Evolutionary conservation across 176 grass and related monocot species (phyloP).

Genomic region (Aegilops umbellulata): DNA sequence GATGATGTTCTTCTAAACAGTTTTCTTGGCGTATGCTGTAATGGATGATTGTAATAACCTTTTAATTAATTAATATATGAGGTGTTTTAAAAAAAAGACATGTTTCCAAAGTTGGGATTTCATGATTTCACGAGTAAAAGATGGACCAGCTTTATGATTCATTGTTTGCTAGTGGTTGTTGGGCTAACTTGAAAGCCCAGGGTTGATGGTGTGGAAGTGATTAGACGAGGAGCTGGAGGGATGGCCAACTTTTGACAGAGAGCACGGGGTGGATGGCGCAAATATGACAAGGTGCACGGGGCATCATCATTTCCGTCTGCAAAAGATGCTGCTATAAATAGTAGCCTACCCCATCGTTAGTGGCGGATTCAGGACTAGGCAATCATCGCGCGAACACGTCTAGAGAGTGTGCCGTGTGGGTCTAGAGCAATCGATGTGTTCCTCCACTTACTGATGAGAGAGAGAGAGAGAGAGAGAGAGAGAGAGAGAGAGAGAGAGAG

Average conservation of each 20-base stretch:
- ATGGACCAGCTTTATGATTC: no score
- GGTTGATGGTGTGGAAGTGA: neutral
- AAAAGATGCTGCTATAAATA: constrained; percentile 24
- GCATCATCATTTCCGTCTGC: constrained; percentile 24
- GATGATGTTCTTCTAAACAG: no score
- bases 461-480: neutral
- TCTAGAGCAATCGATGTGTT: constrained; percentile 40
- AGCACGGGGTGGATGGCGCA: neutral
- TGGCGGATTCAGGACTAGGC: constrained; percentile 43
- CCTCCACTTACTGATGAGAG: constrained; percentile 29
- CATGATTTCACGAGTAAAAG: no score
- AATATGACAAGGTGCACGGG: constrained; percentile 6
- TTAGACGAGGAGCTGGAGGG: neutral
- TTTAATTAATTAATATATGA: no score
- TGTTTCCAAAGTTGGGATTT: no score
- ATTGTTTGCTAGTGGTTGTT: neutral
- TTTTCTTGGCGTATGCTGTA: no score
- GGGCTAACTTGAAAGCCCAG: neutral
- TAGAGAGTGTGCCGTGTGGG: neutral
- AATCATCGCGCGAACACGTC: constrained; percentile 27
- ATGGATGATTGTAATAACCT: no score
- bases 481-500: neutral
- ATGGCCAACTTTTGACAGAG: neutral
- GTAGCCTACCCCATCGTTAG: constrained; percentile 11
- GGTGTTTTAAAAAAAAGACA: no score